Evolutionary conservation across 495 filamentous ascomycete genomes (phyloP).

Genomic region (Lasiosphaeria hispida): DNA sequence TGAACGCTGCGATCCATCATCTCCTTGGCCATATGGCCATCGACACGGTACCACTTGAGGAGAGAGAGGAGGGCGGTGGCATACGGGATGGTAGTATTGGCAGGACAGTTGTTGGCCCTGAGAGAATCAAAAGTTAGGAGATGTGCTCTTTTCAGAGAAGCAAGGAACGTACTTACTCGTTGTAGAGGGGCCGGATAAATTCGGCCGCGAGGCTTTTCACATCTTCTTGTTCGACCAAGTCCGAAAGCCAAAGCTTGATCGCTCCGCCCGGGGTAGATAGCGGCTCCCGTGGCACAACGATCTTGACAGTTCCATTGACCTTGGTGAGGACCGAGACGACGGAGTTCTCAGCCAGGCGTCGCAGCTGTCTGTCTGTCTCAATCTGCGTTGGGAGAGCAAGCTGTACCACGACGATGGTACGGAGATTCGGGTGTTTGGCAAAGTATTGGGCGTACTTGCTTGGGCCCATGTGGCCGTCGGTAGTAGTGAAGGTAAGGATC

Average conservation of each 20-base stretch:
- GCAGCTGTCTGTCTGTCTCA: background rate
- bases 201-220: slow-evolving; percentile 1
- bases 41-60: background rate
- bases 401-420: background rate
- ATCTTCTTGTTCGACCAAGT: slow-evolving; percentile 10
- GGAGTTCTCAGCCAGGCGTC: slow-evolving; percentile 5
- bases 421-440: background rate
- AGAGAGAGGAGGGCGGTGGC: slow-evolving; percentile 1
- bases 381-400: background rate
- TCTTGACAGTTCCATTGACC: background rate
- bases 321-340: slow-evolving; percentile 4
- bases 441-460: slow-evolving; percentile 1
- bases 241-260: slow-evolving; percentile 10
- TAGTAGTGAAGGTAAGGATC: slow-evolving; percentile 4
- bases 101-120: background rate
- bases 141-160: background rate
- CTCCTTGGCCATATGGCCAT: no score
- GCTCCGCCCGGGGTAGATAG: slow-evolving; percentile 9
- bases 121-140: slow-evolving; percentile 5
- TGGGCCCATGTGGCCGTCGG: background rate
- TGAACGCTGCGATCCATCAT: slow-evolving; percentile 1
- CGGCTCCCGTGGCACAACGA: slow-evolving; percentile 2
- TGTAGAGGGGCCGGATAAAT: slow-evolving; percentile 5
- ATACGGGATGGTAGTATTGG: slow-evolving; percentile 10
- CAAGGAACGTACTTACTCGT: slow-evolving; percentile 3